Base-by-base conservation (phyloP, 148 eudicot species). In the Nyssa sinensis region DNA sequence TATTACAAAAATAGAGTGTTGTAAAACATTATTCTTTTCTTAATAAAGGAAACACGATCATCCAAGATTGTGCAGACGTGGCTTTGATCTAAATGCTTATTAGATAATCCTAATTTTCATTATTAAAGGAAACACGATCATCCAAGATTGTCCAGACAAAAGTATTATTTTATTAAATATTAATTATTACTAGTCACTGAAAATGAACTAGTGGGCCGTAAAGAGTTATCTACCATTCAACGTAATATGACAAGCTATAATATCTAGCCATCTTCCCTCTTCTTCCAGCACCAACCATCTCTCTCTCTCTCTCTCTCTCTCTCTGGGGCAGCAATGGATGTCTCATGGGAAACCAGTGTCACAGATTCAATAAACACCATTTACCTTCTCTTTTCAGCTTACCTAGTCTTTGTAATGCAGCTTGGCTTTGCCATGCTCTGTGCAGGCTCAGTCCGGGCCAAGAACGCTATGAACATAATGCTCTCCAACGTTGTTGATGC, bases 401-500 rank as follows among this genome's bases (percentile, higher is more conserved):
- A 88, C 80, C 77, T 89, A 8, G 91, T 91, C 7, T 89, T 88
- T 41, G 84, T 87, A 28, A 91, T 88, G 96, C 96, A 91, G 75
- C 88, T 91, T 21, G 93, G 96, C 7, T 89, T 91, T 66, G 96
- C 96, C 62, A 89, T 91, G 96, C 84, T 91, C 0, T 91, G 96
- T 67, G 96, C 96, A 1, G 94, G 94, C 79, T 89, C 91, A 0
- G 94, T 90, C 57, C 85, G 91, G 53, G 96, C 96, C 78, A 91
- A 91, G 82, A 91, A 91, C 49, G 93, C 96, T 69, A 76, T 84
- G 87, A 91, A 91, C 83, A 91, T 89, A 16, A 80, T 91, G 89
- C 89, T 91, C 62, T 87, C 96, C 21, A 91, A 91, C 41, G 93
- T 91, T 0, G 93, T 91, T 3, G 93, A 91, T 65, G 96, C 96